Conservation (phyloP, 805 yeast genomes). For the Cyberlindnera maritima region DNA sequence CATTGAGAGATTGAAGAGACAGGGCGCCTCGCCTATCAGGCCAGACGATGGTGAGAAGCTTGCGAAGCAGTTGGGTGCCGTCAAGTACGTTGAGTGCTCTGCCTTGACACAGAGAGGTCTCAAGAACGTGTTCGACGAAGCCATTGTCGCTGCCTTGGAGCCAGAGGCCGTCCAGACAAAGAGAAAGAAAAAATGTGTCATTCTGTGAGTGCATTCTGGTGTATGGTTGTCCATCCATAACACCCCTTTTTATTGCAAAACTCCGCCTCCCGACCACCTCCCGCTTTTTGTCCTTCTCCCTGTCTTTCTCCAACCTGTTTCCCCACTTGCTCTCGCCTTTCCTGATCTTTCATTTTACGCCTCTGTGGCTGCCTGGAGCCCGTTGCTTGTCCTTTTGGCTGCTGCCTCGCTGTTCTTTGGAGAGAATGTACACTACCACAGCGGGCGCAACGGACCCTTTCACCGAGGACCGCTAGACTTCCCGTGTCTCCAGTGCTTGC, state of each 20-base stretch:
- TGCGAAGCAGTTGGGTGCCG: constrained; percentile 92
- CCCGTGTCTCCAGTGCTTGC: not conserved
- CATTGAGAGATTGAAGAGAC: constrained; percentile 85
- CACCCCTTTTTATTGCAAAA: not conserved
- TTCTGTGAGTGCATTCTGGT: constrained; percentile 40
- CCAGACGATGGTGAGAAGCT: constrained; percentile 87
- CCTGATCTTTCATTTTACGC: no score
- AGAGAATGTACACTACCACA: not conserved
- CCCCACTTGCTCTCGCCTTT: no score
- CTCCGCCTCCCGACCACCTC: not conserved
- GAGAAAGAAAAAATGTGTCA: constrained; percentile 77
- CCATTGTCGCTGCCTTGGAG: constrained; percentile 96
- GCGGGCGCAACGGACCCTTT: not conserved
- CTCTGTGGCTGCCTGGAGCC: not conserved
- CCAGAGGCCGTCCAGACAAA: constrained; percentile 85
- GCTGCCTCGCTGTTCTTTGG: not conserved
- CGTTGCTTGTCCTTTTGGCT: not conserved
- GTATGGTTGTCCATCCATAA: not conserved
- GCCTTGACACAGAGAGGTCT: constrained; percentile 96
- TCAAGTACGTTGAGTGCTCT: constrained; percentile 95
- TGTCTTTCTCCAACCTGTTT: not conserved
- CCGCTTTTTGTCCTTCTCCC: not conserved
- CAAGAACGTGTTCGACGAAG: constrained; percentile 97
- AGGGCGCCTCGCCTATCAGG: constrained; percentile 81
- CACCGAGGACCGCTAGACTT: not conserved